phyloP scores from a whole-genome alignment of 208 protist genomes.

The Porcisia deanei region DNA sequence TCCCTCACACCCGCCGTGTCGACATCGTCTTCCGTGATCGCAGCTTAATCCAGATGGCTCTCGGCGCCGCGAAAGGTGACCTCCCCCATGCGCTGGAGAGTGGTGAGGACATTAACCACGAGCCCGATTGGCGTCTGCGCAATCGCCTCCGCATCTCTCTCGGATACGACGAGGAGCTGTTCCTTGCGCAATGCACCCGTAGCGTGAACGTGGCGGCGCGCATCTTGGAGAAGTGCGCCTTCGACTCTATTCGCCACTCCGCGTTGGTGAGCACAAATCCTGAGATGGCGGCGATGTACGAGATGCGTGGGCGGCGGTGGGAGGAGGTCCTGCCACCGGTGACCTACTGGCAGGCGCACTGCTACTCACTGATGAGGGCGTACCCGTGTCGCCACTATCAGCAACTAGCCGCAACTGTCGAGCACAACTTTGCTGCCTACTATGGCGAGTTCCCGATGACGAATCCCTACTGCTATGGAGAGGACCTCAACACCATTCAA shows the following conservation, averaged over 20 bases:
- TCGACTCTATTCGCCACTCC: slow-evolving; percentile 37
- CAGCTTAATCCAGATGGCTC: slow-evolving; percentile 63
- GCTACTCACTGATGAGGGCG: slow-evolving; percentile 40
- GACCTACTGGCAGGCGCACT: slow-evolving; percentile 81
- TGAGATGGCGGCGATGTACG: slow-evolving; percentile 24
- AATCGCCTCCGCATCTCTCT: slow-evolving; percentile 84
- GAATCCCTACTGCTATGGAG: slow-evolving; percentile 86
- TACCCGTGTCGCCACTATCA: slow-evolving; percentile 55
- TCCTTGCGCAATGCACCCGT: slow-evolving; percentile 44
- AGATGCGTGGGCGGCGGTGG: slow-evolving; percentile 23
- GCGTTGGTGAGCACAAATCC: slow-evolving; percentile 10
- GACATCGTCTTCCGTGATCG: slow-evolving; percentile 75
- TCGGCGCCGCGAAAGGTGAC: slow-evolving; percentile 50
- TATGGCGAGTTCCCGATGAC: slow-evolving; percentile 71
- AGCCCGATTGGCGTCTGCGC: slow-evolving; percentile 66
- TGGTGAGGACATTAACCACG: slow-evolving; percentile 33
- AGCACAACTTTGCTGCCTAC: slow-evolving; percentile 67
- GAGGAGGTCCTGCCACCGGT: slow-evolving; percentile 55
- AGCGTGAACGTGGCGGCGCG: slow-evolving; percentile 59
- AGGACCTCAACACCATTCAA: slow-evolving; percentile 85
- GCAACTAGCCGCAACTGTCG: slow-evolving; percentile 47
- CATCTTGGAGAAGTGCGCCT: slow-evolving; percentile 60
- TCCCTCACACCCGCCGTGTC: slow-evolving; percentile 50
- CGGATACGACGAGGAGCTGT: slow-evolving; percentile 86
- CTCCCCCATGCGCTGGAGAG: slow-evolving; percentile 18